Base-by-base conservation (phyloP, 2,329 filamentous ascomycete species). In the Trichoderma breve region DNA sequence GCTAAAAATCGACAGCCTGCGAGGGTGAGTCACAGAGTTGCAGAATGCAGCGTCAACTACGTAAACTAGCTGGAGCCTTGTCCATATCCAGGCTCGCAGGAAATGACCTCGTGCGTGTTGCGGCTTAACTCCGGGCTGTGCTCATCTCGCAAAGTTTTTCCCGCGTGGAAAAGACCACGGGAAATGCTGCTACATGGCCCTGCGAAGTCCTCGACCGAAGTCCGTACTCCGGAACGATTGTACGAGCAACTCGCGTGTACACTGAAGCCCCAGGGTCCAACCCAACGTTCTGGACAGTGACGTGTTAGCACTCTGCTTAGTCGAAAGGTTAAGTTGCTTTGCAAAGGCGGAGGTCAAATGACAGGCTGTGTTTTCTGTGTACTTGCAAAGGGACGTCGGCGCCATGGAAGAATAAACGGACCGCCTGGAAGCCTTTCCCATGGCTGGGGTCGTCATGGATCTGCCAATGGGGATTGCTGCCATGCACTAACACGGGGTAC, bases 21-120 rank as follows among this genome's bases (percentile, higher is more conserved):
- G 47, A 43, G 12, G 34, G 67, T 70, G 67, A 70, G 67, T 70
- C 67, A 70, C 57, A 70, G 67, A 36, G 64, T 69, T 43, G 34
- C 55, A 69, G 66, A 51, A 28, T 34, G 67, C 67, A 61, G 39
- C 57, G 36, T 69, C 55, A 36, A 61, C 43, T 28, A 70, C 67
- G 67, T 70, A 61, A 62, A 70, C 67, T 26, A 26, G 55, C 57
- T 62, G 67, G 57, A 70, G 67, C 67, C 67, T 70, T 70, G 36
- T 26, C 57, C 36, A 12, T 47, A 26, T 47, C 24, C n/a, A 32
- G 24, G 36, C 55, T 30, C 39, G 39, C 39, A 43, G 39, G 39
- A 43, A 43, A 43, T 43, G 39, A 43, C 39, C 36, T n/a, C 15
- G 39, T 43, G 9, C 26, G 64, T 51, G 66, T 21, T 4, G 28